Evolutionary conservation across 345 rosid genomes (phyloP), one percentile per base, ranked within the genome.

Genomic region (Capsella bursapastoris): DNA sequence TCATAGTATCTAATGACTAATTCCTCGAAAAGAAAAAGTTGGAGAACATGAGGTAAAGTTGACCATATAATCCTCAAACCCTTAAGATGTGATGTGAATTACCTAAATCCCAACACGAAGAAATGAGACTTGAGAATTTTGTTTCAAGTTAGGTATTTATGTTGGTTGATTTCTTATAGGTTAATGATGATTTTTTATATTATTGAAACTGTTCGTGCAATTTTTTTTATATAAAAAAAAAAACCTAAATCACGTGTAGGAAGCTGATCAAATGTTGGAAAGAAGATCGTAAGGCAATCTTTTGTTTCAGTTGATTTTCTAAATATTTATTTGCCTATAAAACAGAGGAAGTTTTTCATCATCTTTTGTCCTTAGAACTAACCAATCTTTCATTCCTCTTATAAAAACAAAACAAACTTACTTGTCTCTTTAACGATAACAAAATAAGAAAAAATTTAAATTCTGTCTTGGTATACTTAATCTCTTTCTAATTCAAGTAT

Each of bases 331-430:
- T 44, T 51, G 50, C 77, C 81, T 66, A 66, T 15, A 51, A 72
- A 78, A 66, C 31, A 65, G 81, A 29, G 18, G 40, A 66, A 66
- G 43, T 37, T 57, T 70, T 55, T 57, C 83, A 83, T 74, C 81
- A 73, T 81, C 81, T 83, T 80, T 72, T 43, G 62, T 70, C 85
- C 81, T 76, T 77, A 45, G 57, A 82, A 77, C 79, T 65, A 75
- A 63, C 71, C 68, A 64, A 64, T 75, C 77, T 83, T 69, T 82
- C 50, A 49, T 55, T 80, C 57, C 76, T 64, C 64, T 44, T 75
- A 74, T 87, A 78, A 74, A 86, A 81, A 84, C 82, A 83, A 78
- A 77, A 75, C 76, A 65, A 77, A 64, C 86, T 77, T 74, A 70
- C 68, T 69, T 76, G 77, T 81, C 57, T 64, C 84, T 51, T 51